A percentile compares a stretch with the other conserved stretches of the same genome.
Conservation (phyloP, 495 filamentous ascomycete species). For the Oidiodendron maius region DNA sequence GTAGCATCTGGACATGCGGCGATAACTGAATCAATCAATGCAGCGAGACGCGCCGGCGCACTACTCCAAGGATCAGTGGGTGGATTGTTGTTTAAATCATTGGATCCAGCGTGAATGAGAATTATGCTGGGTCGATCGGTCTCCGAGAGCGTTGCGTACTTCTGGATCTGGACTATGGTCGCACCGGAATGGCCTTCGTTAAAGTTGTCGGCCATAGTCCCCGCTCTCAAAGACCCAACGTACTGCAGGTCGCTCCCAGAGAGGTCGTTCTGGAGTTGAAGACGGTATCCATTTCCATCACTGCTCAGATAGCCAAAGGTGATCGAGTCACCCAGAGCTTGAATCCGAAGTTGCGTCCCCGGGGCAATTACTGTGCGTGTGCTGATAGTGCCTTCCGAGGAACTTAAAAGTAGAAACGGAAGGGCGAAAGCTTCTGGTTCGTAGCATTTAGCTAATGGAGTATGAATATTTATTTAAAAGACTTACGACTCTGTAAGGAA, state of each 20-base stretch:
- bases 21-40: slow-evolving; percentile 27
- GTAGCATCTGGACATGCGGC: slow-evolving; percentile 27
- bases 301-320: slow-evolving; percentile 43
- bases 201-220: background rate
- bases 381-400: too few species aligned
- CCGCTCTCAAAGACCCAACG: background rate
- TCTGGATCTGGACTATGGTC: slow-evolving; percentile 24
- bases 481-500: too few species aligned
- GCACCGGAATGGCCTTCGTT: slow-evolving; percentile 4
- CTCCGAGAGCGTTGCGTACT: slow-evolving; percentile 20
- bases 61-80: slow-evolving; percentile 23
- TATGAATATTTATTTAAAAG: too few species aligned
- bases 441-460: too few species aligned
- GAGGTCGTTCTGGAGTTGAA: slow-evolving; percentile 31
- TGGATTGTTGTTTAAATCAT: slow-evolving; percentile 31
- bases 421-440: too few species aligned
- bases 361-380: too few species aligned
- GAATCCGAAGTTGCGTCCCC: too few species aligned
- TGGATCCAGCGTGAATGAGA: slow-evolving; percentile 35
- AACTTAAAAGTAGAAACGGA: too few species aligned
- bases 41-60: slow-evolving; percentile 25
- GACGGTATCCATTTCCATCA: slow-evolving; percentile 43
- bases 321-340: too few species aligned
- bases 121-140: slow-evolving; percentile 33
- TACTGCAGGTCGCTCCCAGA: slow-evolving; percentile 23